A percentile compares a stretch with the other conserved stretches of the same genome.
These are phyloP conservation scores for Phyllosticta citriasiana DNA, from an alignment of 2,329 filamentous ascomycete species.

Conservation along the genomic window DNA sequence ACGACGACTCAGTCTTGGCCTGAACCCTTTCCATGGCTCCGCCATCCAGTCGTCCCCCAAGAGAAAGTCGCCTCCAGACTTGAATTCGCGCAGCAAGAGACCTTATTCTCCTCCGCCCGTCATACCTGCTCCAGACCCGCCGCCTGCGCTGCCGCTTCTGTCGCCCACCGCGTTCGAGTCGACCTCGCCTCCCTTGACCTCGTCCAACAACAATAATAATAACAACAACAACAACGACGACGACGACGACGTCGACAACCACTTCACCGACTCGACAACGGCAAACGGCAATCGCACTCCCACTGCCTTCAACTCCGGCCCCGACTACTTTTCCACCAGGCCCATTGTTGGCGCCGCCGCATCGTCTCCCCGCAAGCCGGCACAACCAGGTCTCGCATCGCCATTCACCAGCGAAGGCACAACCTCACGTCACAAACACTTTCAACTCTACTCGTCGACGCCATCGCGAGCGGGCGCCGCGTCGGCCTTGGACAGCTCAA, in stretches of 20 bases:
- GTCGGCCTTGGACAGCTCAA: background rate
- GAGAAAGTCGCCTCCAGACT: conserved; percentile 25
- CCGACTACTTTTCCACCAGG: conserved; percentile 30
- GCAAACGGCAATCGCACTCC: conserved; percentile 19
- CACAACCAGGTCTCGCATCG: background rate
- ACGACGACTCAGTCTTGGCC: conserved; percentile 29
- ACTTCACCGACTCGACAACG: conserved; percentile 18
- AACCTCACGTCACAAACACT: background rate
- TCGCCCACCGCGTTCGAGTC: conserved; percentile 28
- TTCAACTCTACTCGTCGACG: background rate
- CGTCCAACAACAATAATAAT: conserved; percentile 22
- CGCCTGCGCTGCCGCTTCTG: conserved; percentile 24
- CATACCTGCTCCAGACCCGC: conserved; percentile 23
- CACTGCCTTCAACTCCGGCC: conserved; percentile 15
- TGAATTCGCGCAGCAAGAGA: conserved; percentile 27
- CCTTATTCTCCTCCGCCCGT: conserved; percentile 23
- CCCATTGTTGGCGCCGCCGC: conserved; percentile 13
- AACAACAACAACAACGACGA: conserved; percentile 18
- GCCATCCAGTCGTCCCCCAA: conserved; percentile 23
- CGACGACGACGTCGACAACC: conserved; percentile 19
- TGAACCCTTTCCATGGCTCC: conserved; percentile 27
- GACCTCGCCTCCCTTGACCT: conserved; percentile 16
- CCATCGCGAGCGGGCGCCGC: background rate
- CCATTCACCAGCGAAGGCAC: background rate
- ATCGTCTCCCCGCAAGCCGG: conserved; percentile 19